phyloP scores from a whole-genome alignment of 2,329 filamentous ascomycete genomes.

The Cladobotryum protrusum region DNA sequence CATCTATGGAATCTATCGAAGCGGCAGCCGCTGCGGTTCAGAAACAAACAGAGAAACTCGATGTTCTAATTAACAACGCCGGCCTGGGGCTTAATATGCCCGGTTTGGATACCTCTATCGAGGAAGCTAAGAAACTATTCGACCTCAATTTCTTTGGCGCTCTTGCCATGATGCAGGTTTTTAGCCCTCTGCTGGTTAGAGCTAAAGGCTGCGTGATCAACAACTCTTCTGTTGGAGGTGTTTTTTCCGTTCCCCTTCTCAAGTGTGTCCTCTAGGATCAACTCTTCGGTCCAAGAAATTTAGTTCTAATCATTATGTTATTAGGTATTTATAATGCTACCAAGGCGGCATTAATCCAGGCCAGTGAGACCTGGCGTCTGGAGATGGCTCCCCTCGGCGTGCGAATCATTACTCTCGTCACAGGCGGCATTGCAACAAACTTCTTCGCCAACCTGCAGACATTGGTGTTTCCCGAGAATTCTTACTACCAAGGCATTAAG shows the following conservation, averaged over 20 bases:
- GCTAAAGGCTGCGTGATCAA: constrained; percentile 22
- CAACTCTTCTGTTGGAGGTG: constrained; percentile 1
- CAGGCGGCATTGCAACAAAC: constrained; percentile 12
- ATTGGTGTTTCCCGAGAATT: constrained; percentile 14
- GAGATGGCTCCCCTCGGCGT: constrained; percentile 23
- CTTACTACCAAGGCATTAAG: constrained; percentile 12
- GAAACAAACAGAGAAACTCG: constrained; percentile 18
- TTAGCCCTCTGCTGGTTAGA: constrained; percentile 24
- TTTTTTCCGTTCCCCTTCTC: background rate
- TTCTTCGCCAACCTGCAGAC: constrained; percentile 8
- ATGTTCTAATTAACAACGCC: constrained; percentile 25
- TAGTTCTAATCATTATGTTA: background rate
- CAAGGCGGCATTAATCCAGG: constrained; percentile 18
- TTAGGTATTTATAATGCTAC: constrained; percentile 20
- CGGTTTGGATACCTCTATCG: constrained; percentile 19
- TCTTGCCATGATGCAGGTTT: constrained; percentile 32
- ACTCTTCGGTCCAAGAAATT: too few species aligned
- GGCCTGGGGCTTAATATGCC: constrained; percentile 16
- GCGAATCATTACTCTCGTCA: constrained; percentile 19
- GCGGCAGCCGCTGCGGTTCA: constrained; percentile 12
- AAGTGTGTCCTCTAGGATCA: background rate
- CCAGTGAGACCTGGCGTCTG: constrained; percentile 19
- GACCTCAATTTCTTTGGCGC: constrained; percentile 36
- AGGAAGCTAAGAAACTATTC: constrained; percentile 12
- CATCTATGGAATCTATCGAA: constrained; percentile 16